A percentile compares a stretch with the other conserved stretches of the same genome.
These are phyloP conservation scores for Didymella pomorum DNA, from an alignment of 2,329 filamentous ascomycete species.

Conservation along the genomic window DNA sequence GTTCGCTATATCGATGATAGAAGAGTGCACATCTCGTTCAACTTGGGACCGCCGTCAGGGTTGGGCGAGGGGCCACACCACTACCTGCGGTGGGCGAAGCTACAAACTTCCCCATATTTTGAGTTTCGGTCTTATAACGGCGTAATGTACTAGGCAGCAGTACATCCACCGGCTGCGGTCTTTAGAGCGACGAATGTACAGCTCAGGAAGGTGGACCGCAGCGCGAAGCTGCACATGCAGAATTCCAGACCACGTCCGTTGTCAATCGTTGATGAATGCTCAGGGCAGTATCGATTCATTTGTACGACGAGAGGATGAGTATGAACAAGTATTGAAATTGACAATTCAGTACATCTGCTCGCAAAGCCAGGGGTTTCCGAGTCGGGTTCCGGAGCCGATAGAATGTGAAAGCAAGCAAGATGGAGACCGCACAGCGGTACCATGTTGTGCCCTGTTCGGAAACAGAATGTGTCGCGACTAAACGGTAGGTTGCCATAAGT, in stretches of 20 bases:
- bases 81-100: neutral
- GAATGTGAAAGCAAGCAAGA: neutral
- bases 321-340: too few species aligned
- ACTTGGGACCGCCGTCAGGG: neutral
- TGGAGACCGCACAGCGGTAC: neutral
- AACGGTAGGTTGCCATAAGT: neutral
- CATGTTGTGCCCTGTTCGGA: conserved; percentile 11
- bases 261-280: neutral
- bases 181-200: neutral
- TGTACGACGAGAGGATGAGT: neutral
- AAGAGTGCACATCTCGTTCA: neutral
- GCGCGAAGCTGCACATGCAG: neutral
- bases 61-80: neutral
- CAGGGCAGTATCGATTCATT: neutral
- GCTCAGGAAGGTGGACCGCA: neutral
- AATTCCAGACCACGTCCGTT: neutral
- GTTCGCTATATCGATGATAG: neutral
- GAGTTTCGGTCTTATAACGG: neutral
- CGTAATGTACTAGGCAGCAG: neutral
- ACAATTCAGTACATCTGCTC: neutral
- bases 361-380: neutral
- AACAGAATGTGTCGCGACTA: conserved; percentile 9
- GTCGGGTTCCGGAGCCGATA: neutral
- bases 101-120: neutral
- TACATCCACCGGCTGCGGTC: neutral